Conservation (phyloP, 495 filamentous ascomycete genomes). For the Podospora tetraspora region DNA sequence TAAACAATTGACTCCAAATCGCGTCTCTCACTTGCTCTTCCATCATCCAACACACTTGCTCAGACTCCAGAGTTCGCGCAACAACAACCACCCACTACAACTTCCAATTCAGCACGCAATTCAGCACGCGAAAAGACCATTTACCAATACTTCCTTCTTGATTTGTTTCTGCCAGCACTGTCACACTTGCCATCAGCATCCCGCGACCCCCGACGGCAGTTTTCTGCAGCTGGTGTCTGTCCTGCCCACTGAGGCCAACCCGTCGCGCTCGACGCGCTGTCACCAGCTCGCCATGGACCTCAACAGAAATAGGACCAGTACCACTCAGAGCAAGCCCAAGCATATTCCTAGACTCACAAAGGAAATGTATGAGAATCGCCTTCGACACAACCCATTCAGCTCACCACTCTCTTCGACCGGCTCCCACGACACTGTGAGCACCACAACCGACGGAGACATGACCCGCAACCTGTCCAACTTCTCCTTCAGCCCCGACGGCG, state of each 20-base stretch:
- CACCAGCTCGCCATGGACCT: slow-evolving; percentile 27
- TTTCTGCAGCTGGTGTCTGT: not conserved
- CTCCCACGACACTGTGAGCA: slow-evolving; percentile 47
- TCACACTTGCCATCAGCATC: not conserved
- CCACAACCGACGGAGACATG: slow-evolving; percentile 31
- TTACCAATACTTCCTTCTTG: slow-evolving; percentile 3
- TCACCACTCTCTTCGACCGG: slow-evolving; percentile 49
- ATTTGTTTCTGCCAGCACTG: not conserved
- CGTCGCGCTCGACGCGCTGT: slow-evolving; percentile 21
- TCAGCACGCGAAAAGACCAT: slow-evolving; percentile 1
- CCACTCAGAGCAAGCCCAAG: slow-evolving; percentile 25
- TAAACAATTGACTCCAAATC: slow-evolving; percentile 7
- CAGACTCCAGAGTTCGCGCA: not conserved
- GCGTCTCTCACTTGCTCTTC: slow-evolving; percentile 2
- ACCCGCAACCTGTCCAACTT: slow-evolving; percentile 38
- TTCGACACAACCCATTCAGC: slow-evolving; percentile 42
- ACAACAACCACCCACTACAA: not conserved
- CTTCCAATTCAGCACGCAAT: slow-evolving; percentile 7
- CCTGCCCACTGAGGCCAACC: not conserved
- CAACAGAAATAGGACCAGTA: slow-evolving; percentile 30
- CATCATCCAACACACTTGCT: not conserved
- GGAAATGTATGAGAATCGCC: slow-evolving; percentile 32
- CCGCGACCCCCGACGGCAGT: not conserved
- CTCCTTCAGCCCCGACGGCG: slow-evolving; percentile 42
- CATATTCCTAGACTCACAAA: slow-evolving; percentile 35